Conservation (phyloP, 768 basidiomycete genomes). For the Kwoniella botswanensis region DNA sequence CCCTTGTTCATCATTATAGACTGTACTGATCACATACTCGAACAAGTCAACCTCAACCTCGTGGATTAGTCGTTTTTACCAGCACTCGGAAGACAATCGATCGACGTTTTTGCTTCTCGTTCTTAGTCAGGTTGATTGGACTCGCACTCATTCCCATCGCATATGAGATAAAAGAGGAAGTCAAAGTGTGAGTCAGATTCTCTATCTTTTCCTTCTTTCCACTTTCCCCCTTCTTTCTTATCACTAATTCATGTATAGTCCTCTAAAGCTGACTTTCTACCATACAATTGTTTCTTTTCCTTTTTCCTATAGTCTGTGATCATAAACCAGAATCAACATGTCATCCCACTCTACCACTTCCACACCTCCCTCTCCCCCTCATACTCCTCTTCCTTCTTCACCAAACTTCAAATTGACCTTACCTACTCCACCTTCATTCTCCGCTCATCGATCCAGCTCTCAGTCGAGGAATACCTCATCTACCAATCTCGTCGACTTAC, state of each 20-base stretch:
- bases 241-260: background rate
- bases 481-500: background rate
- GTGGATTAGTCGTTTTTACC: slow-evolving; percentile 13
- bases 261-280: background rate
- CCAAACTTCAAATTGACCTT: slow-evolving; percentile 30
- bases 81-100: background rate
- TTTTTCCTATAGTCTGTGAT: too few relatives aligned
- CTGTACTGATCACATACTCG: background rate
- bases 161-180: background rate
- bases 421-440: slow-evolving; percentile 49
- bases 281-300: background rate
- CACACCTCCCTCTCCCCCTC: background rate
- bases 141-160: background rate
- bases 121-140: slow-evolving; percentile 6
- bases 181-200: background rate
- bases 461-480: background rate
- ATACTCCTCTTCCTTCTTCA: slow-evolving; percentile 14
- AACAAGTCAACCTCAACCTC: slow-evolving; percentile 1
- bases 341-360: slow-evolving; percentile 4
- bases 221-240: background rate
- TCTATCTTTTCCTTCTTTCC: background rate
- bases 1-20: background rate
- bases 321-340: slow-evolving; percentile 1
- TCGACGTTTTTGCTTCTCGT: background rate
- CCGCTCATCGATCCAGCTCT: slow-evolving; percentile 26